phyloP scores from a whole-genome alignment of 805 yeast genomes.

The Torulaspora indica region DNA sequence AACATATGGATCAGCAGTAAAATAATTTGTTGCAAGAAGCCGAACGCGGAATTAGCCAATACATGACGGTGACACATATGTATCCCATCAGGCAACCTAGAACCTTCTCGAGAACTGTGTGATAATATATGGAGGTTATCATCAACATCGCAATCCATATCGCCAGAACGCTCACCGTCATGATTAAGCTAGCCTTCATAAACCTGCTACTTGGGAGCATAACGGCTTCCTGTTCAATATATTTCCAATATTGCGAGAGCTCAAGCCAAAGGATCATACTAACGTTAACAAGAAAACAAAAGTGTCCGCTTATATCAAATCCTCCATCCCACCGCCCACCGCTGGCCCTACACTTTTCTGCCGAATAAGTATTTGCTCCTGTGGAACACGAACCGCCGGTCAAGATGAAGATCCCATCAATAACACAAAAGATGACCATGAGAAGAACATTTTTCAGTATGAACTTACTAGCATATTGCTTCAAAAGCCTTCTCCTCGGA shows the following conservation, averaged over 20 bases:
- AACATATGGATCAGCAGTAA: conserved; percentile 13
- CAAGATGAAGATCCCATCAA: conserved; percentile 33
- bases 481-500: conserved; percentile 9
- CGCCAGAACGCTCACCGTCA: conserved; percentile 17
- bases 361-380: conserved; percentile 26
- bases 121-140: conserved; percentile 80
- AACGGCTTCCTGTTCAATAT: conserved; percentile 13
- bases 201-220: conserved; percentile 1
- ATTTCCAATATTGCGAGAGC: conserved; percentile 17
- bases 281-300: conserved; percentile 42
- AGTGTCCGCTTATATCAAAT: conserved; percentile 53
- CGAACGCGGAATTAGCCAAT: conserved; percentile 30
- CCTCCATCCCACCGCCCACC: conserved; percentile 46
- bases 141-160: conserved; percentile 56
- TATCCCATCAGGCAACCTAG: conserved; percentile 66
- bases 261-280: conserved; percentile 43
- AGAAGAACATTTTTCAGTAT: conserved; percentile 27
- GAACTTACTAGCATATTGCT: conserved; percentile 27
- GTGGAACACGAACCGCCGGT: conserved; percentile 36
- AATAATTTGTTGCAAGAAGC: conserved; percentile 6
- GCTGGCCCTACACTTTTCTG: conserved; percentile 31
- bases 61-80: conserved; percentile 45
- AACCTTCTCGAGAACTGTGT: conserved; percentile 68
- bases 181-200: conserved; percentile 7
- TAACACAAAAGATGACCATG: conserved; percentile 26